Evolutionary conservation across 177 flowering plant genomes (phyloP).

Genomic region (Vitis hybrid): DNA sequence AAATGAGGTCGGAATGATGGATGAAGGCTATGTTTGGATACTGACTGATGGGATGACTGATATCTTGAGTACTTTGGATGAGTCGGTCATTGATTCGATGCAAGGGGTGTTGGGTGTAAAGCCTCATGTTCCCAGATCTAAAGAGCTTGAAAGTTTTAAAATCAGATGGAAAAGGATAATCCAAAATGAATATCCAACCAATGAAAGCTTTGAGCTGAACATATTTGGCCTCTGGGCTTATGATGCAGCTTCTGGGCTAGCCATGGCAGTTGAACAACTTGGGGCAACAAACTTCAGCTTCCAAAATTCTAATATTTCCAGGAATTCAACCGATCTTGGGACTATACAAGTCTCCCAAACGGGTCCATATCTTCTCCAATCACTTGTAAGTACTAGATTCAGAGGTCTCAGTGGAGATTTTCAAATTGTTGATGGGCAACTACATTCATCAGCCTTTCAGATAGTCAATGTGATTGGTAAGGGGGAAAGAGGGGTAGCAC

Average conservation of each 20-base stretch:
- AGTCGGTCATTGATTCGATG: slow-evolving; percentile 5
- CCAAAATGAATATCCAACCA: slow-evolving; percentile 2
- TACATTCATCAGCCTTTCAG: too few relatives aligned
- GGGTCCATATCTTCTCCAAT: too few relatives aligned
- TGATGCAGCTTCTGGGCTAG: slow-evolving; percentile 5
- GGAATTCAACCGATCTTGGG: too few relatives aligned
- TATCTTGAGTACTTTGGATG: slow-evolving; percentile 10
- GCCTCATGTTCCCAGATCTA: slow-evolving; percentile 7
- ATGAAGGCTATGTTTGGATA: slow-evolving; percentile 15
- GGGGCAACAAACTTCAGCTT: background rate
- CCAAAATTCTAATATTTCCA: too few relatives aligned
- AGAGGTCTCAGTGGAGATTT: too few relatives aligned
- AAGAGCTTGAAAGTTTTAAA: background rate
- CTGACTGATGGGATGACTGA: slow-evolving; percentile 10
- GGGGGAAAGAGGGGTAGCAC: slow-evolving; percentile 11
- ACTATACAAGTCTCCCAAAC: too few relatives aligned
- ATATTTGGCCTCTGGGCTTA: slow-evolving; percentile 18
- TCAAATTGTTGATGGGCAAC: too few relatives aligned
- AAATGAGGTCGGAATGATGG: slow-evolving; percentile 1
- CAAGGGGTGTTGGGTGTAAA: slow-evolving; percentile 13
- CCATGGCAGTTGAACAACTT: slow-evolving; percentile 6
- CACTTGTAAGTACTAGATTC: too few relatives aligned
- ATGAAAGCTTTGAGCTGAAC: slow-evolving; percentile 4
- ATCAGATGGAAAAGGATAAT: slow-evolving; percentile 11
- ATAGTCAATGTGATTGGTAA: too few relatives aligned